phyloP scores from a whole-genome alignment of 768 basidiomycete species.

The Plicaturopsis crispa region DNA sequence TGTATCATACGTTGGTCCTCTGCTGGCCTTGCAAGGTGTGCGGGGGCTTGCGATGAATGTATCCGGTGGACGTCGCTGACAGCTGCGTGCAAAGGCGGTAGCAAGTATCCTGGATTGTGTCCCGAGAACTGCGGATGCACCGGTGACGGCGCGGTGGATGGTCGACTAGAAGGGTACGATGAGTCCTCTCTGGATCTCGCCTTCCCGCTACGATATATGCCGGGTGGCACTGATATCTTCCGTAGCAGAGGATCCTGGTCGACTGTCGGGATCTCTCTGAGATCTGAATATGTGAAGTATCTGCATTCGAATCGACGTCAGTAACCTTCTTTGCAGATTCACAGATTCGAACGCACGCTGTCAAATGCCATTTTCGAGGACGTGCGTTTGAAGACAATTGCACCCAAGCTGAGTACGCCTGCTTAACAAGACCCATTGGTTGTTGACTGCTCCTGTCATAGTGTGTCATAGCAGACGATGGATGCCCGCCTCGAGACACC shows the following conservation, averaged over 20 bases:
- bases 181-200: too few species aligned
- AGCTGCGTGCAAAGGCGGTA: constrained; percentile 35
- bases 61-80: constrained; percentile 22
- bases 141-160: constrained; percentile 9
- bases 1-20: constrained; percentile 58
- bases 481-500: constrained; percentile 37
- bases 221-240: constrained; percentile 36
- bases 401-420: constrained; percentile 67
- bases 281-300: constrained; percentile 44
- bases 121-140: constrained; percentile 16
- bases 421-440: constrained; percentile 55
- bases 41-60: constrained; percentile 18
- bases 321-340: constrained; percentile 30
- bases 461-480: constrained; percentile 49
- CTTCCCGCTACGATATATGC: constrained; percentile 40
- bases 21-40: constrained; percentile 30
- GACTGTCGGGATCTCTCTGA: constrained; percentile 37
- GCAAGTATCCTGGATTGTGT: too few species aligned
- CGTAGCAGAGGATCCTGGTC: constrained; percentile 35
- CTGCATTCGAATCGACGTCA: constrained; percentile 17
- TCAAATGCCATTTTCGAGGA: constrained; percentile 62
- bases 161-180: too few species aligned
- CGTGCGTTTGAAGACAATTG: constrained; percentile 31
- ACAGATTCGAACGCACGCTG: constrained; percentile 34
- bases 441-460: constrained; percentile 46